Percentiles rank a stretch among this genome's conserved stretches.
phyloP scores from a whole-genome alignment of 2,329 filamentous ascomycete genomes.

The Pseudophaeomoniella oleicola region DNA sequence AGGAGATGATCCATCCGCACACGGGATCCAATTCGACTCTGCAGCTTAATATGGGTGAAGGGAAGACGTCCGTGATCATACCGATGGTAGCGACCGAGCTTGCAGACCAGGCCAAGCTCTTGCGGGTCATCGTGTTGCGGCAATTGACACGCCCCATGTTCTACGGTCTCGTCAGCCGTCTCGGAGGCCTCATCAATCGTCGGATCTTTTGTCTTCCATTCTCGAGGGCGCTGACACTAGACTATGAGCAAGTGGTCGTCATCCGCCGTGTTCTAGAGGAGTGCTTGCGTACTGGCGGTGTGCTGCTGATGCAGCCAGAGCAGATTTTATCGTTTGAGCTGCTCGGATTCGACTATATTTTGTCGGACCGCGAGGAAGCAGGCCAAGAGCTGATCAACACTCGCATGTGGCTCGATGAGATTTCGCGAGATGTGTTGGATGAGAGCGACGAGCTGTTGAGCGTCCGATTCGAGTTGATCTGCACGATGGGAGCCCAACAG shows the following conservation, averaged over 20 bases:
- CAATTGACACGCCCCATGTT: conserved; percentile 47
- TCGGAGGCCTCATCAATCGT: conserved; percentile 42
- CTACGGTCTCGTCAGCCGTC: conserved; percentile 37
- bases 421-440: conserved; percentile 44
- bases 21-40: conserved; percentile 36
- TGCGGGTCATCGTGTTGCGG: conserved; percentile 46
- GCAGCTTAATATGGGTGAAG: conserved; percentile 60
- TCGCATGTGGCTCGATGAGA: conserved; percentile 29
- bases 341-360: conserved; percentile 39
- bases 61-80: conserved; percentile 55
- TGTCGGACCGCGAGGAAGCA: conserved; percentile 15
- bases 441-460: conserved; percentile 52
- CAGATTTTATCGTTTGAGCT: conserved; percentile 50
- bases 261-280: no score
- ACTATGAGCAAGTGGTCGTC: no score
- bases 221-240: conserved; percentile 33
- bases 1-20: conserved; percentile 35
- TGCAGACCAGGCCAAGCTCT: conserved; percentile 35
- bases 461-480: conserved; percentile 47
- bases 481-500: conserved; percentile 42
- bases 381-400: conserved; percentile 23
- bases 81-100: conserved; percentile 45
- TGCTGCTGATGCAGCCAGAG: conserved; percentile 49
- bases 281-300: conserved; percentile 36
- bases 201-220: conserved; percentile 45